phyloP scores from a whole-genome alignment of 495 filamentous ascomycete genomes.

The Bryoglossum gracile region DNA sequence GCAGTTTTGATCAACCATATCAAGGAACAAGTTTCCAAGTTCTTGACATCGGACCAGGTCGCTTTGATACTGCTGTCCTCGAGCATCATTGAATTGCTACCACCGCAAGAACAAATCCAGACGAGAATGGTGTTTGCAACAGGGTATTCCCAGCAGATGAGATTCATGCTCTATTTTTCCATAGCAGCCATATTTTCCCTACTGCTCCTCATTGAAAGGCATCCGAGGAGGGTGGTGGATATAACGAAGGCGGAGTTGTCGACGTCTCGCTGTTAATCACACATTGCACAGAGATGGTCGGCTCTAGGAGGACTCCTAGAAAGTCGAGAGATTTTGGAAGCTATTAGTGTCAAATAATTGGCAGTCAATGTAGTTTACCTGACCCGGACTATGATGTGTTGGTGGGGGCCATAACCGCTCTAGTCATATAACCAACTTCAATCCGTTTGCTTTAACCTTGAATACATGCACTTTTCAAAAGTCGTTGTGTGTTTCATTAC shows the following conservation, averaged over 20 bases:
- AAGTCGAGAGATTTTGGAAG: background rate
- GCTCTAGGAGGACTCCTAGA: background rate
- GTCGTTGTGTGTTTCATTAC: no score
- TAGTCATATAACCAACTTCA: background rate
- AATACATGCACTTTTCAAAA: background rate
- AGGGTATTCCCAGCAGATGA: slow-evolving; percentile 9
- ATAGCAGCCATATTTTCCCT: slow-evolving; percentile 1
- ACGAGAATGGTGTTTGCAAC: slow-evolving; percentile 1
- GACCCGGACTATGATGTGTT: background rate
- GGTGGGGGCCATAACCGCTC: background rate
- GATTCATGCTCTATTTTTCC: slow-evolving; percentile 5
- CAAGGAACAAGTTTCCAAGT: slow-evolving; percentile 4
- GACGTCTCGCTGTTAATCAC: background rate
- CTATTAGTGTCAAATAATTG: background rate
- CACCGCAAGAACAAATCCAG: slow-evolving; percentile 4
- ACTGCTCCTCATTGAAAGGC: slow-evolving; percentile 3
- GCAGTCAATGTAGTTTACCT: background rate
- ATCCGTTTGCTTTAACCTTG: background rate
- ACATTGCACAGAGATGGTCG: background rate
- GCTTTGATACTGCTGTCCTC: slow-evolving; percentile 5
- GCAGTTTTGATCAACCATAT: slow-evolving; percentile 26
- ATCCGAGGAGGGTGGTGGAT: background rate
- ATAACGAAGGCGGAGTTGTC: background rate
- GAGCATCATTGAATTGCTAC: background rate
- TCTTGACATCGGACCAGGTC: slow-evolving; percentile 1